Evolutionary conservation across 2,329 filamentous ascomycete genomes (phyloP), one percentile per base, ranked within the genome.

Genomic region (Pseudonectria buxi): DNA sequence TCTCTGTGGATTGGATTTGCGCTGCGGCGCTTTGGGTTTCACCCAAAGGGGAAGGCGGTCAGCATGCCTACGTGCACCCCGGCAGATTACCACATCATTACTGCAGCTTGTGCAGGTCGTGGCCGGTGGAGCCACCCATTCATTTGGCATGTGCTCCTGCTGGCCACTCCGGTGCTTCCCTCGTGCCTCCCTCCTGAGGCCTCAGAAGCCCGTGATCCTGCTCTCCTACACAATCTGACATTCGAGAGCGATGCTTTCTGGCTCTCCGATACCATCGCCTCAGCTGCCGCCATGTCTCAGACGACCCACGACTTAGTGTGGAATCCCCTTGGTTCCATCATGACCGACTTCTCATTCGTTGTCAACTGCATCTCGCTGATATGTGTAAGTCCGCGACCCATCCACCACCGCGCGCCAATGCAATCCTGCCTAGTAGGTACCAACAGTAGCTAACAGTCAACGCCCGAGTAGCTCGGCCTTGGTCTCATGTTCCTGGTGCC

Each of bases 401-500:
- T 28, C 16, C 24, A 30, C 24, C 26, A 34, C 32, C 18, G 9
- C 18, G 9, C 18, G 18, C 18, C 18, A 22, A 22, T 6, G 5
- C 18, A 22, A 9, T 5, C 18, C 18, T 22, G 18, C 30, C 29
- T 35, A 34, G 26, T 35, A 16, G 25, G 27, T 37, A 30, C 42
- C 33, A 14, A n/a, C n/a, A 34, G 26, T 35, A 16, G 25, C 29
- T 37, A 30, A 43, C 33, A 14, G 24, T 24, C 27, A 14, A 37
- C 40, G 14, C 14, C 36, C 9, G 43, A 39, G 40, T 35, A 72
- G 68, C 56, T 67, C 33, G 56, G 56, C 3, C 55, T 73, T 14
- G 67, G 69, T 25, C 53, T 73, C 1, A 54, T 68, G 9, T 64
- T 72, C 28, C 58, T 67, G 28, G 39, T 70, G 0, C 73, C 74